Evolutionary conservation across 257 asterid species (phyloP).

Genomic region (Fraxinus anomala): DNA sequence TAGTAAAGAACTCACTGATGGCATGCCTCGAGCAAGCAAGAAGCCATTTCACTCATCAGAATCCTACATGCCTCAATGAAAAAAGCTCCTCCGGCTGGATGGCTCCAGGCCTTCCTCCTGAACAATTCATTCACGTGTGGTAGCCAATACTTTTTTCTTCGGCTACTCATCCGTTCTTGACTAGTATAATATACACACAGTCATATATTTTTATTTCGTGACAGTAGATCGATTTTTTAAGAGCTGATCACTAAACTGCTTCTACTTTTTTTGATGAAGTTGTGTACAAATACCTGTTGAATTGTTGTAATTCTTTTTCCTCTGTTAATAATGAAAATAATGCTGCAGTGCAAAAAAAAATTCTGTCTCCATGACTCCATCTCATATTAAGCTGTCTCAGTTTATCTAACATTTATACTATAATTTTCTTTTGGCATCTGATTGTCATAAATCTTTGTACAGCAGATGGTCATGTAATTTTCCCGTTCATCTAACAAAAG

Average conservation of each 20-base stretch:
- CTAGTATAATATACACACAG: conserved; percentile 30
- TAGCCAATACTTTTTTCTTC: conserved; percentile 38
- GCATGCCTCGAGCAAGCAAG: conserved; percentile 58
- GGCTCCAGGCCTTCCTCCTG: conserved; percentile 44
- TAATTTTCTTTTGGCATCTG: not conserved
- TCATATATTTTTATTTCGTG: conserved; percentile 30
- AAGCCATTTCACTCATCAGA: conserved; percentile 69
- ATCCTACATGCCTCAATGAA: conserved; percentile 61
- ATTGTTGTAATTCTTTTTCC: conserved; percentile 25
- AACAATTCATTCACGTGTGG: conserved; percentile 61
- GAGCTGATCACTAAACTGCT: conserved; percentile 58
- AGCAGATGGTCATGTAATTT: too few relatives aligned
- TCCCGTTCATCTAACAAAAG: too few relatives aligned
- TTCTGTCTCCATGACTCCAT: too few relatives aligned
- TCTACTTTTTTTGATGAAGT: conserved; percentile 56
- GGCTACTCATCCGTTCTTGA: conserved; percentile 33
- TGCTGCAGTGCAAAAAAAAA: not conserved
- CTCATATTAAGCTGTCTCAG: not conserved
- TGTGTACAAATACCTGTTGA: conserved; percentile 27
- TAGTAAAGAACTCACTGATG: conserved; percentile 61
- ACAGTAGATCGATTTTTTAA: conserved; percentile 51
- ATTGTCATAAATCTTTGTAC: too few relatives aligned
- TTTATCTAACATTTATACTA: not conserved
- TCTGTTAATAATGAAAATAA: conserved; percentile 5
- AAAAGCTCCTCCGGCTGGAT: conserved; percentile 40